Base-by-base conservation (phyloP, 768 basidiomycete species). In the Mycena capillaripes region DNA sequence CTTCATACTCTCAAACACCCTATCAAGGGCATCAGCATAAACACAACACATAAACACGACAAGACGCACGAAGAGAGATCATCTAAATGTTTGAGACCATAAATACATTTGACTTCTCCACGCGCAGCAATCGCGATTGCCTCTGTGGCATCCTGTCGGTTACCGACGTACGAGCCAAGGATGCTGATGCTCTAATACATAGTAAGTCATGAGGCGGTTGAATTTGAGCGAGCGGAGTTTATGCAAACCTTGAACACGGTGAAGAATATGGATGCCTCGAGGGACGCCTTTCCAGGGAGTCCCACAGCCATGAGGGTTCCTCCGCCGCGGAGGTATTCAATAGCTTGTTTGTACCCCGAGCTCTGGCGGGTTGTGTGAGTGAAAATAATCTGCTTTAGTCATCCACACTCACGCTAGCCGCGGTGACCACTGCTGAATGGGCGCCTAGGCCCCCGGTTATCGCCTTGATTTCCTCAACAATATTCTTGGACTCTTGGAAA, bases 91-190 rank as follows among this genome's bases (percentile, higher is more conserved):
- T 73, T 64, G 23, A 50, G n/a, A 36, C 23, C 23, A 17, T 32
- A 70, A 8, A 56, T 66, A 44, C 67, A 74, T 8, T 48, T 69
- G 38, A 65, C 71, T 40, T 70, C 29, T 62, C 71, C 71, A 11
- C 66, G 65, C 9, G 66, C 71, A n/a, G 73, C 30, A 55, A 97
- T 91, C 2, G 90, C 88, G 57, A 97, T 82, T 0, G 96, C 93
- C 80, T 97, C 96, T 14, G 87, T 80, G 2, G 95, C 91, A 77
- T 97, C 96, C 80, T 96, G 95, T 34, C 93, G 89, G 81, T 95
- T 95, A 0, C 94, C 91, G 19, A 87, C 84, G 64, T 86, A 87
- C 3, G 87, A 89, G 19, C 90, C 90, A 62, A 86, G 76, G 69
- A 91, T 89, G 61, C 78, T 88, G 70, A 91, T 87, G 81, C 86